Conservation (phyloP, 2,329 filamentous ascomycete genomes). For the Gyromitra esculenta region DNA sequence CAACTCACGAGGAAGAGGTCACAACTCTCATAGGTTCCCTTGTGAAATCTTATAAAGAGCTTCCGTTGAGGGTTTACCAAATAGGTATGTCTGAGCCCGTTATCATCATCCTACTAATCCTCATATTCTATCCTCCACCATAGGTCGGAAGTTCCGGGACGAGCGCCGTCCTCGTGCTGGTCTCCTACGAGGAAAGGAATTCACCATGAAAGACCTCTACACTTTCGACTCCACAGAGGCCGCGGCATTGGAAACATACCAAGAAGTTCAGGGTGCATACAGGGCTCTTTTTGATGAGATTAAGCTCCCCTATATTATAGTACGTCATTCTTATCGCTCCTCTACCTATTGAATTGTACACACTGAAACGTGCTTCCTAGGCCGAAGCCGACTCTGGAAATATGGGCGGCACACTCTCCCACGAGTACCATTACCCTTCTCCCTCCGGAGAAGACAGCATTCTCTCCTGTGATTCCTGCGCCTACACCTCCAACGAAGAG, state of each 20-base stretch:
- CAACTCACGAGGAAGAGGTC: slow-evolving; percentile 97
- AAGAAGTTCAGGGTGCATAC: slow-evolving; percentile 78
- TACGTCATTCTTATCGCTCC: slow-evolving; percentile 6
- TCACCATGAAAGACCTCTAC: slow-evolving; percentile 98
- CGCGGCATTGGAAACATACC: slow-evolving; percentile 82
- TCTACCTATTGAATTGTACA: neutral
- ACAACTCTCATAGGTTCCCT: slow-evolving; percentile 78
- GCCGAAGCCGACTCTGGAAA: slow-evolving; percentile 93
- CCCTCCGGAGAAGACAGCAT: slow-evolving; percentile 85
- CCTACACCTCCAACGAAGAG: slow-evolving; percentile 86
- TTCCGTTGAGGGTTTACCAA: slow-evolving; percentile 89
- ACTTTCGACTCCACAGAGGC: slow-evolving; percentile 80
- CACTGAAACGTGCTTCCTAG: neutral
- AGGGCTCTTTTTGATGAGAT: slow-evolving; percentile 80
- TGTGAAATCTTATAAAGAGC: slow-evolving; percentile 82
- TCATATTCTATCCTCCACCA: slow-evolving; percentile 4
- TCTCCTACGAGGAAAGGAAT: slow-evolving; percentile 86
- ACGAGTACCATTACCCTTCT: slow-evolving; percentile 90
- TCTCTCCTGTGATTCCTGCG: slow-evolving; percentile 77
- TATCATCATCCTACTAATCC: slow-evolving; percentile 26
- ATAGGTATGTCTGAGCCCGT: slow-evolving; percentile 69
- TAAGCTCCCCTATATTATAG: slow-evolving; percentile 80
- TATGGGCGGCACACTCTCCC: slow-evolving; percentile 91
- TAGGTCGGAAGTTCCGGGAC: slow-evolving; percentile 89
- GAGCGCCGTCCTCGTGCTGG: slow-evolving; percentile 89